These are phyloP conservation scores for Litchi chinensis DNA, from an alignment of 345 rosid genomes.

Conservation along the genomic window DNA sequence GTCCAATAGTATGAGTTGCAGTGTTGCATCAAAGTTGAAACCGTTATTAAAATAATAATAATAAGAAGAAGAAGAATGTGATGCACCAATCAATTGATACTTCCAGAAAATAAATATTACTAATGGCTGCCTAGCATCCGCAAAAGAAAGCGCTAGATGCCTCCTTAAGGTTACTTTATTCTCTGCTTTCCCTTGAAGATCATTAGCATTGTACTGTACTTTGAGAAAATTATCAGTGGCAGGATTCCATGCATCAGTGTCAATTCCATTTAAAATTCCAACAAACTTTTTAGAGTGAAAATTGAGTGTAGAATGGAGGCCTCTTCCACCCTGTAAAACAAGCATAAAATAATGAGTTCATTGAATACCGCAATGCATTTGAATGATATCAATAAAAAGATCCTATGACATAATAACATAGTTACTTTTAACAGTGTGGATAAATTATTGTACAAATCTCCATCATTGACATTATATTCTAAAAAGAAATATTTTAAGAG, in stretches of 20 bases:
- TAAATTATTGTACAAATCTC: not conserved
- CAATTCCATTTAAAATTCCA: constrained; percentile 94
- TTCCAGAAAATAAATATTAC: constrained; percentile 40
- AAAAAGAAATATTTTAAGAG: not conserved
- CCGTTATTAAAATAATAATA: not conserved
- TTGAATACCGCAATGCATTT: not conserved
- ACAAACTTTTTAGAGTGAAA: constrained; percentile 81
- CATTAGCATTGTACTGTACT: constrained; percentile 77
- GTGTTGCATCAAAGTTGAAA: constrained; percentile 2
- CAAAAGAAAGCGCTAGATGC: constrained; percentile 78
- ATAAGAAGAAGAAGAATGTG: not conserved
- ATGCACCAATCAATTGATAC: not conserved
- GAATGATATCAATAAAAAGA: constrained; percentile 7
- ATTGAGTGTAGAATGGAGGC: constrained; percentile 86
- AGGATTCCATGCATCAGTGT: constrained; percentile 95
- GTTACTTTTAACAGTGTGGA: not conserved
- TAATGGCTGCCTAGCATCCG: constrained; percentile 69
- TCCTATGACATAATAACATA: not conserved
- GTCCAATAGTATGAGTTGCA: not conserved
- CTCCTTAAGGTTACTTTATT: constrained; percentile 68
- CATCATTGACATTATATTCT: not conserved
- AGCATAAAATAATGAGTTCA: constrained; percentile 5
- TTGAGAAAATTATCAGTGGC: constrained; percentile 74
- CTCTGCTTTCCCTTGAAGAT: constrained; percentile 88
- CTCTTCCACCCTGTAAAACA: constrained; percentile 76